Base-by-base conservation (phyloP, 345 rosid species). In the Arabis alpina region DNA sequence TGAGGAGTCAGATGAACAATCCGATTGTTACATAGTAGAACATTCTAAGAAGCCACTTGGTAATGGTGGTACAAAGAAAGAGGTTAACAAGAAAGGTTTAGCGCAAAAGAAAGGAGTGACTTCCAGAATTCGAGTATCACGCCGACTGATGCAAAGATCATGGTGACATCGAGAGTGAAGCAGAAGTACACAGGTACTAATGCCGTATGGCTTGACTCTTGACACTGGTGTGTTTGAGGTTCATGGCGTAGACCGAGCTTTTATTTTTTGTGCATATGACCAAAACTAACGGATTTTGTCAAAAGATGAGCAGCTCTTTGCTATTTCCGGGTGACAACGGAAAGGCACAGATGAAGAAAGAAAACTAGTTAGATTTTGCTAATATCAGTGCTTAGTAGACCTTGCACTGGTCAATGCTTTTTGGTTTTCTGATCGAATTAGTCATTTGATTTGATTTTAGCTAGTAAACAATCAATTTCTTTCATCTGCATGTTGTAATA, bases 231-330 rank as follows among this genome's bases (percentile, higher is more conserved):
- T 64, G 54, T 49, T 28, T 65, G 54, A 65, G 37, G 45, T n/a
- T 47, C 45, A 36, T 14, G 47, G 57, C 57, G 25, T 32, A 56
- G 43, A 49, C 10, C 10, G 39, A 49, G 50, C 50, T 16, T 72
- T 72, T 57, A 45, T 28, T 41, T 41, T 49, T 19, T 49, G 77
- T 65, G 72, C 53, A 73, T 65, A 73, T 73, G 72, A 73, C 54
- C 66, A 50, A 47, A 63, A n/a, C 60, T 65, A 40, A 73, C 52
- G 10, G 60, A 27, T 37, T 49, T 48, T 28, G 43, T 34, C 71
- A n/a, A 41, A 28, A 39, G 52, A 70, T 50, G 74, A 59, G 66
- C 54, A 44, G 55, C 72, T 56, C 36, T 28, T 52, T 47, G 16
- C 56, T 47, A 34, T 44, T 62, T 72, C 32, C 28, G 10, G 52